Evolutionary conservation across 2,329 filamentous ascomycete genomes (phyloP), one percentile per base, ranked within the genome.

Genomic region (Taxawa tesnikishii): DNA sequence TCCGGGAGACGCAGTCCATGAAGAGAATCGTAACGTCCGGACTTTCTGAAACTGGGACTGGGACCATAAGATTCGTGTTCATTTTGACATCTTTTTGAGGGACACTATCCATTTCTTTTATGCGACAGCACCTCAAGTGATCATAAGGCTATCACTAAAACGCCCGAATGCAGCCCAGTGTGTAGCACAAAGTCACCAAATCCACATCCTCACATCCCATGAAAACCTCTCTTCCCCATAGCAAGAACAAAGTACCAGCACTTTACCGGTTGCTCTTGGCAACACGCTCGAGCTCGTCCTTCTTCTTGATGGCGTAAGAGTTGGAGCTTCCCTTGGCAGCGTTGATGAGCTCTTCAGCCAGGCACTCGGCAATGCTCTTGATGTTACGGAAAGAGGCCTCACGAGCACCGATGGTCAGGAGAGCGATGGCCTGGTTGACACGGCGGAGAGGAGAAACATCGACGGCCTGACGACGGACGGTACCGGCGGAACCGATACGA

Each of bases 251-350:
- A 31, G 28, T 32, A 36, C 18, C 38, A 40, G 26, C 21, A 40
- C 36, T 87, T 87, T 96, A 98, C 81, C 90, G 83, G 81, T 98
- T 98, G 78, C 77, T 84, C 84, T 98, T 98, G 71, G 90, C 90
- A 58, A 98, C 90, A 90, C 90, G 90, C 82, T 98, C 90, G 73
- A 98, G 70, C 82, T 98, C 92, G 68, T 98, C 90, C 88, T 98
- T 98, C 85, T 98, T 98, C 85, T 98, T 98, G 80, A 98, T 98
- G 59, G 92, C 90, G 67, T 96, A 98, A 53, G 87, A 94, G 85
- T 98, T 98, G 73, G 83, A 92, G 79, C 82, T 92, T 61, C 90
- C 90, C 84, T 98, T 98, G 67, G 92, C 92, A 63, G 92, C 92
- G 77, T 98, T 98, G 81, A 98, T 96, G 65, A 98, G 78, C 79